Percentiles rank a stretch among this genome's conserved stretches.
These are phyloP conservation scores for Coniochaeta pulveracea DNA, from an alignment of 2,329 filamentous ascomycete species.

Conservation along the genomic window DNA sequence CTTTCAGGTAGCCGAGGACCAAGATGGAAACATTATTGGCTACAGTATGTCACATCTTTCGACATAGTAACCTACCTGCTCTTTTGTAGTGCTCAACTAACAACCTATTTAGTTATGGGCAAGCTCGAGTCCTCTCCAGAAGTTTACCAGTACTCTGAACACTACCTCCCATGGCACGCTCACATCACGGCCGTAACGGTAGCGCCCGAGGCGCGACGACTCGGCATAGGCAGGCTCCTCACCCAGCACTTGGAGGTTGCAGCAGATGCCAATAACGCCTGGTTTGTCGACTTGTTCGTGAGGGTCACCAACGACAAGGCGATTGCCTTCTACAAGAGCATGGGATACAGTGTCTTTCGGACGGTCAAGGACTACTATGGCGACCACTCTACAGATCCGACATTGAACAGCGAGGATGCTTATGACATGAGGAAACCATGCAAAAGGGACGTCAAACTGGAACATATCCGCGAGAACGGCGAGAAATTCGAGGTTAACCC, in stretches of 20 bases:
- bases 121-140: slow-evolving; percentile 85
- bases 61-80: too few species aligned
- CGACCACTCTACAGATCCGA: slow-evolving; percentile 61
- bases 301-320: slow-evolving; percentile 79
- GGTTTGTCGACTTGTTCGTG: slow-evolving; percentile 95
- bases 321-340: slow-evolving; percentile 75
- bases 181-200: slow-evolving; percentile 96
- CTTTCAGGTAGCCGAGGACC: slow-evolving; percentile 84
- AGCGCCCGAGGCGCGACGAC: slow-evolving; percentile 70
- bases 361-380: slow-evolving; percentile 88
- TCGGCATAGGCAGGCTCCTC: slow-evolving; percentile 78
- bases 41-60: slow-evolving; percentile 56
- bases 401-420: slow-evolving; percentile 65
- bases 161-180: slow-evolving; percentile 98
- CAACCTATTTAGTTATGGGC: slow-evolving; percentile 65
- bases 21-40: slow-evolving; percentile 78
- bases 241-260: slow-evolving; percentile 72
- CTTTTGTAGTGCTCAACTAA: neutral
- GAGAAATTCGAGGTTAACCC: slow-evolving; percentile 68
- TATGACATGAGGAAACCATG: slow-evolving; percentile 95
- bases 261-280: slow-evolving; percentile 72
- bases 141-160: slow-evolving; percentile 61
- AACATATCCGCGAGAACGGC: slow-evolving; percentile 72
- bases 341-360: slow-evolving; percentile 87
- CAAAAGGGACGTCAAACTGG: slow-evolving; percentile 62